Base-by-base conservation (phyloP, 1,284 basidiomycete species). In the Cutaneotrichosporon spelunceum region DNA sequence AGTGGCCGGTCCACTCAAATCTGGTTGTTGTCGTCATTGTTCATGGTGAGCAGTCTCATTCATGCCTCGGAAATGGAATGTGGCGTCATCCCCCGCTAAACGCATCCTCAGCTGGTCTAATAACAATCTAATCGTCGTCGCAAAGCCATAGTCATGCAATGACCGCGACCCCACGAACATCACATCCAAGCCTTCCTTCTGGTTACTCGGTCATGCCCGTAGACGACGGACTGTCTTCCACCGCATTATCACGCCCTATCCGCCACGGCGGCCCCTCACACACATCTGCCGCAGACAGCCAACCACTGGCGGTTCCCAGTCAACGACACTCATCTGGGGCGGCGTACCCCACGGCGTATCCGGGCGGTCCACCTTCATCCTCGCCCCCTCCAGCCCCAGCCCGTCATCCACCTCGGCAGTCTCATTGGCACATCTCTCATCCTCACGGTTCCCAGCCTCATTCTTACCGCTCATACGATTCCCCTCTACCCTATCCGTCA, bases 121-220 rank as follows among this genome's bases (percentile, higher is more conserved):
- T 24, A 47, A 14, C 23, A 13, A 24, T 24, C 24, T 4, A 47
- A n/a, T n/a, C n/a, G n/a, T 29, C 27, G 19, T 50, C 27, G 48
- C 48, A 27, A 29, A 50, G 48, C 30, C 48, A 50, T 50, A 50
- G 48, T 50, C 48, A 50, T 50, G 48, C 48, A 50, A 50, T 50
- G 48, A 50, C 48, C 8, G 48, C 27, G 48, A 50, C 48, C 48
- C 13, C 48, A 50, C 27, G 48, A 30, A 29, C 48, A 30, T 27
- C 26, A 29, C 16, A n/a, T 19, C 23, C 45, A 48, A 24, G 45
- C 10, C 48, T 10, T 26, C 24, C 23, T 14, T 14, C 10, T 47
- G 14, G 27, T 19, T n/a, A 50, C 19, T 19, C 6, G 27, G 10
- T 27, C 9, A 50, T 50, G 48, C 48, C 27, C 9, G 19, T 27